Evolutionary conservation across 108 stramenopile species (phyloP), one percentile per base, ranked within the genome.

Genomic region (Nitzschia sp.): DNA sequence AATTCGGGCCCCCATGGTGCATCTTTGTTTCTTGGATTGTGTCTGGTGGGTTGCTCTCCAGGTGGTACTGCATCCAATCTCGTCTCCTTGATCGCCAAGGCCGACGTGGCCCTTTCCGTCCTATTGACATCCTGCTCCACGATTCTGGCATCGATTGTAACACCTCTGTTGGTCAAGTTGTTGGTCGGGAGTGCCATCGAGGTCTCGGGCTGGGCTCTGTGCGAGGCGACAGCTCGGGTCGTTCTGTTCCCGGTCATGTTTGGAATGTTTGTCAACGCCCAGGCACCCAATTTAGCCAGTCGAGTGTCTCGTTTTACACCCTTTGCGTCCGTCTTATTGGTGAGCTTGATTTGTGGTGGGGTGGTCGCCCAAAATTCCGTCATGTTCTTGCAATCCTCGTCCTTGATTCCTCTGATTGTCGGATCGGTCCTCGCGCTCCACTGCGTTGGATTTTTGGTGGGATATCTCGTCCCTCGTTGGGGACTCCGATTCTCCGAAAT

Each of bases 21-120:
- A 63, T 66, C 75, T 59, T 61, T 90, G 15, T 90, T 88, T 68
- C 45, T 93, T 35, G 94, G 94, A 28, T 68, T 97, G 28, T 66
- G 62, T 28, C 68, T 96, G 28, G 91, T 95, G 21, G 94, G 94
- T 56, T 93, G 90, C 66, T 85, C 80, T 21, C 95, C 95, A 9
- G 97, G 97, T 25, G 97, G 96, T n/a, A 96, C 96, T 6, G 96
- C 96, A 1, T 90, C 88, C 46, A 98, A 98, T 73, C 73, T 98
- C 6, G 96, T 98, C 2, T 78, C 90, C 15, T 73, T 98, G 9
- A 92, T 98, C 69, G 96, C 96, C 26, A 77, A 85, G n/a, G 97
- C 96, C n/a, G 91, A 97, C 80, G 95, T 98, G 8, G 95, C 96
- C 9, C 80, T 98, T 1, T 83, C 81, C 17, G 94, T 97, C 13